phyloP scores from a whole-genome alignment of 176 grass and related monocot species.

The Typha latifolia region DNA sequence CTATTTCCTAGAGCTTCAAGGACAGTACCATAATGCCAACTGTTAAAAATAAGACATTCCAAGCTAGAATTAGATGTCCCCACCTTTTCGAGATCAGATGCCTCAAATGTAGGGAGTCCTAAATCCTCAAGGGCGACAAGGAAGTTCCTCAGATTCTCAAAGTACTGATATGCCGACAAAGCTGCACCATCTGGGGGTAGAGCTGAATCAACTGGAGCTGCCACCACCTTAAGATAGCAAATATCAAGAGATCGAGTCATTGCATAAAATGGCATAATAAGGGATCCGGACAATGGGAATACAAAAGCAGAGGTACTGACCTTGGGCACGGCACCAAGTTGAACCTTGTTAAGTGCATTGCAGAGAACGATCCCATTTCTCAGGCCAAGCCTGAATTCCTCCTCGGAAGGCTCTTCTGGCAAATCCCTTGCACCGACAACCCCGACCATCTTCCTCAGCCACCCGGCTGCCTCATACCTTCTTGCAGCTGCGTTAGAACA shows the following conservation, averaged over 20 bases:
- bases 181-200: slow-evolving; percentile 50
- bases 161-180: slow-evolving; percentile 77
- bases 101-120: slow-evolving; percentile 83
- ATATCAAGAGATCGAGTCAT: slow-evolving; percentile 4
- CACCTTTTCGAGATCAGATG: slow-evolving; percentile 82
- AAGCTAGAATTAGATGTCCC: slow-evolving; percentile 14
- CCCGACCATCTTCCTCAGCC: slow-evolving; percentile 70
- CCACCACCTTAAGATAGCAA: slow-evolving; percentile 60
- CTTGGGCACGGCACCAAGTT: slow-evolving; percentile 60
- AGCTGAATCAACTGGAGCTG: slow-evolving; percentile 45
- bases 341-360: slow-evolving; percentile 83
- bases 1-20: too few species aligned
- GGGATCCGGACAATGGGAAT: background rate
- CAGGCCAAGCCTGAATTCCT: slow-evolving; percentile 72
- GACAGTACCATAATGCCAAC: background rate
- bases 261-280: background rate
- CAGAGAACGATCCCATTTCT: slow-evolving; percentile 95
- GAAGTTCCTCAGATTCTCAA: slow-evolving; percentile 88
- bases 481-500: slow-evolving; percentile 47
- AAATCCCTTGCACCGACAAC: slow-evolving; percentile 58
- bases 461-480: slow-evolving; percentile 76
- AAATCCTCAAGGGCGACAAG: slow-evolving; percentile 57
- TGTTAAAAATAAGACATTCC: background rate
- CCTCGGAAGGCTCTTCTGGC: slow-evolving; percentile 72
- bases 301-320: slow-evolving; percentile 14